Evolutionary conservation across 257 asterid genomes (phyloP), one percentile per base, ranked within the genome.

Genomic region (Hygrophila difformis): DNA sequence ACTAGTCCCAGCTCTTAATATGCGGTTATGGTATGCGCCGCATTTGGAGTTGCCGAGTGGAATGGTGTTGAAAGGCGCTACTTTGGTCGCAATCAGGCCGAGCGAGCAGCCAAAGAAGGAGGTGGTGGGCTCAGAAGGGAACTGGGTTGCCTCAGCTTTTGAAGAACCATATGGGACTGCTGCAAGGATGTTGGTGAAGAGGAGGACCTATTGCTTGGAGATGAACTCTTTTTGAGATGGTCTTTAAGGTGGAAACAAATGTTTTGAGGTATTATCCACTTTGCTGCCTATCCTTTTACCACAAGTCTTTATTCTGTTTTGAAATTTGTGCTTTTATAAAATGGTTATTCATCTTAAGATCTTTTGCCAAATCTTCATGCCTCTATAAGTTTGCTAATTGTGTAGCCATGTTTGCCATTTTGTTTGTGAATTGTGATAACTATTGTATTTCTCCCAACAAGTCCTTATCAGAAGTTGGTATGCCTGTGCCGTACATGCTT

Each of bases 121-220:
- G 55, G 59, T 56, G 60, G 67, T 60, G 57, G 76, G 73, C 22
- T 47, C 65, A 0, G 92, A 77, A 28, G 66, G 63, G 44, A 60
- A 51, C 62, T 80, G 86, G 86, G 75, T 76, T 39, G 78, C 75
- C 12, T 57, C 77, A 5, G 81, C 81, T 0, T 80, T 80, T 54
- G 92, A 80, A 66, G 92, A 74, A 68, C 86, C 92, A 3, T 76
- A 62, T 56, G 78, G 76, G 42, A 66, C 83, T 12, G 92, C 92
- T 13, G 92, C 76, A 0, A 74, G 78, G 70, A 80, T 80, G 83
- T 54, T 80, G 81, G 61, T 76, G 24, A 80, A 70, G 71, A 63
- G 92, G 78, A 80, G 78, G 64, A 80, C 83, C n/a, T 80, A 80
- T 56, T 76, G 92, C 56, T 67, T 80, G 31, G 92, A 80, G 44